A percentile compares a stretch with the other conserved stretches of the same genome.
These are phyloP conservation scores for Moesziomyces aphidis DNA, from an alignment of 1,284 basidiomycete genomes.

Conservation along the genomic window DNA sequence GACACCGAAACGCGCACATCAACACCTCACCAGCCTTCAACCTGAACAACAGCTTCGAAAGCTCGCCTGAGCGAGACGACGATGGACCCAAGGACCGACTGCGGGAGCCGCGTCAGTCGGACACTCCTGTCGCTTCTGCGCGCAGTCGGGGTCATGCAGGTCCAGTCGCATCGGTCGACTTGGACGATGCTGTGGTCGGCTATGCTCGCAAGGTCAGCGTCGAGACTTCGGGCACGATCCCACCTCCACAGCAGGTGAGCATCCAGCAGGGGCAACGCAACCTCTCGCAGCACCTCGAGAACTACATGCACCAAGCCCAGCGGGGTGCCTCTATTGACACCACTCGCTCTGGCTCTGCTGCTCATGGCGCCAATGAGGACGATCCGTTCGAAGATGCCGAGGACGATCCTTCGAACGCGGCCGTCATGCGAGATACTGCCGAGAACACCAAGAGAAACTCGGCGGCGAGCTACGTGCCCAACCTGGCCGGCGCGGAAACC, in stretches of 20 bases:
- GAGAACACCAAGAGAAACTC: conserved; percentile 44
- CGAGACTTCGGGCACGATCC: conserved; percentile 32
- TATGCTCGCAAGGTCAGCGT: conserved; percentile 46
- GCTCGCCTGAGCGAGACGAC: conserved; percentile 27
- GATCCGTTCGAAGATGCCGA: conserved; percentile 59
- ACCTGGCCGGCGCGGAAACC: conserved; percentile 29
- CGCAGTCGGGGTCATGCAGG: conserved; percentile 9
- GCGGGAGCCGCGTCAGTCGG: conserved; percentile 1
- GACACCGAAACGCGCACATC: conserved; percentile 57
- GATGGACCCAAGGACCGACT: conserved; percentile 8
- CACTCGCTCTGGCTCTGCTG: conserved; percentile 8
- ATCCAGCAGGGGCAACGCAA: conserved; percentile 44
- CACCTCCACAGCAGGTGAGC: conserved; percentile 30
- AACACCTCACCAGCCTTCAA: conserved; percentile 58
- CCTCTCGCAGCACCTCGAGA: conserved; percentile 44
- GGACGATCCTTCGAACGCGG: conserved; percentile 27
- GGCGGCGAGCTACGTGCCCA: conserved; percentile 41
- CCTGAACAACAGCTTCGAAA: conserved; percentile 47
- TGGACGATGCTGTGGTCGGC: conserved; percentile 39
- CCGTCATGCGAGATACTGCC: conserved; percentile 12
- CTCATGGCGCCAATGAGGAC: conserved; percentile 10
- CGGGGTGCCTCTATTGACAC: conserved; percentile 26
- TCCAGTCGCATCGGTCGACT: conserved; percentile 21
- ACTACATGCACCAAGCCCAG: conserved; percentile 17
- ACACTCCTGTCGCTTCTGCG: conserved; percentile 1